Evolutionary conservation across 2,329 filamentous ascomycete genomes (phyloP).

Genomic region (Arthrobotrys sphaeroides): DNA sequence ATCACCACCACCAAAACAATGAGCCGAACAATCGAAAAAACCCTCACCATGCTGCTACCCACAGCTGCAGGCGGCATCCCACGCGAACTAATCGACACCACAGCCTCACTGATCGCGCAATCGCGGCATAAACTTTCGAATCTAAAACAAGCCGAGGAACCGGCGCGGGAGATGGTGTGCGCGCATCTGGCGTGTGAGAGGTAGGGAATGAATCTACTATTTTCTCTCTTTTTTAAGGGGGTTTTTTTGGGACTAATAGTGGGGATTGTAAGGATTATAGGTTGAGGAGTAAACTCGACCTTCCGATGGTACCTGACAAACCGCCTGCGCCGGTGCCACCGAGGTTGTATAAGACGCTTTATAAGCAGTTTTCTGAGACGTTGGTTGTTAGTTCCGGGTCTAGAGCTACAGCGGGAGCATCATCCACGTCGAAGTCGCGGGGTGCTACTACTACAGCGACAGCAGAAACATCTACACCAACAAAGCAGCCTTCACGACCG

Average conservation of each 20-base stretch:
- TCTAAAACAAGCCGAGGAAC: constrained; percentile 85
- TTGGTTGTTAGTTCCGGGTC: constrained; percentile 10
- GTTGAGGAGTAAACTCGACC: constrained; percentile 40
- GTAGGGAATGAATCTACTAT: constrained; percentile 62
- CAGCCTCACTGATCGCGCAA: constrained; percentile 96
- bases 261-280: constrained; percentile 21
- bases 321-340: constrained; percentile 39
- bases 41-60: constrained; percentile 85
- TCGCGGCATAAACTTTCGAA: constrained; percentile 79
- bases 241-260: not conserved
- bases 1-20: constrained; percentile 30
- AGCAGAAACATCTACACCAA: not conserved
- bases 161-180: constrained; percentile 84
- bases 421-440: not conserved
- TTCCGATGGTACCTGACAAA: constrained; percentile 31
- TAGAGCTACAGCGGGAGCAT: not conserved
- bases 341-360: constrained; percentile 35
- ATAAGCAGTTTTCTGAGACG: constrained; percentile 44
- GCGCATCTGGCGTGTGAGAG: constrained; percentile 89
- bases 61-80: constrained; percentile 96
- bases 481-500: not conserved
- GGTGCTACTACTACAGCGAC: no score
- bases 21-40: constrained; percentile 56
- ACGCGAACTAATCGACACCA: constrained; percentile 93
- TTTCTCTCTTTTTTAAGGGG: not conserved